These are phyloP conservation scores for Xylaria multiplex DNA, from an alignment of 2,329 filamentous ascomycete species.

Conservation along the genomic window DNA sequence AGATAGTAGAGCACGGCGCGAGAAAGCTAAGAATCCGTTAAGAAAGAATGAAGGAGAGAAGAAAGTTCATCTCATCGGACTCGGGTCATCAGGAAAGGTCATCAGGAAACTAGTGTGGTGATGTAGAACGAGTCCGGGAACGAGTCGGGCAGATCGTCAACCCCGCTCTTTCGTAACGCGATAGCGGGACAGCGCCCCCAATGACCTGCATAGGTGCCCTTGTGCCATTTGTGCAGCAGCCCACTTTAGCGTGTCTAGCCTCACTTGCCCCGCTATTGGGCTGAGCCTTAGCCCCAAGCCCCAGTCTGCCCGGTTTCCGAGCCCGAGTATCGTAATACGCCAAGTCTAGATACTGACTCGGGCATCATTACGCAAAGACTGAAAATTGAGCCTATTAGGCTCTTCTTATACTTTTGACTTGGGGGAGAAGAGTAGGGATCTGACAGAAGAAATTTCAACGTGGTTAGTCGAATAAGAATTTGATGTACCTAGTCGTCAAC, in stretches of 20 bases:
- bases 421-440: not conserved
- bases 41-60: constrained; percentile 2
- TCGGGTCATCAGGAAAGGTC: not conserved
- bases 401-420: not conserved
- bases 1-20: not conserved
- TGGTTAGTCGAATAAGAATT: not conserved
- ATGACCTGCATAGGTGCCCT: not conserved
- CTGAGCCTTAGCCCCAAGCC: constrained; percentile 10
- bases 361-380: not conserved
- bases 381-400: not conserved
- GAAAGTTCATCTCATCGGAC: not conserved
- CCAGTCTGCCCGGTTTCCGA: not conserved
- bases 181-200: constrained; percentile 8
- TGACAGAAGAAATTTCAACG: not conserved
- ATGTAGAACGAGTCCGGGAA: constrained; percentile 19
- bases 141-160: constrained; percentile 16
- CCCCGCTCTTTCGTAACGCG: constrained; percentile 18
- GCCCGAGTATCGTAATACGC: not conserved
- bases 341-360: constrained; percentile 1
- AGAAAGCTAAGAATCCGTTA: not conserved
- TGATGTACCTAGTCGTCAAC: not conserved
- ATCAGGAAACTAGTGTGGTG: not conserved
- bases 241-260: constrained; percentile 24
- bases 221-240: constrained; percentile 5
- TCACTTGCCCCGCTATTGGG: constrained; percentile 29